A percentile compares a stretch with the other conserved stretches of the same genome.
Evolutionary conservation across 257 asterid genomes (phyloP).

Genomic region (Solanum clarkiae): DNA sequence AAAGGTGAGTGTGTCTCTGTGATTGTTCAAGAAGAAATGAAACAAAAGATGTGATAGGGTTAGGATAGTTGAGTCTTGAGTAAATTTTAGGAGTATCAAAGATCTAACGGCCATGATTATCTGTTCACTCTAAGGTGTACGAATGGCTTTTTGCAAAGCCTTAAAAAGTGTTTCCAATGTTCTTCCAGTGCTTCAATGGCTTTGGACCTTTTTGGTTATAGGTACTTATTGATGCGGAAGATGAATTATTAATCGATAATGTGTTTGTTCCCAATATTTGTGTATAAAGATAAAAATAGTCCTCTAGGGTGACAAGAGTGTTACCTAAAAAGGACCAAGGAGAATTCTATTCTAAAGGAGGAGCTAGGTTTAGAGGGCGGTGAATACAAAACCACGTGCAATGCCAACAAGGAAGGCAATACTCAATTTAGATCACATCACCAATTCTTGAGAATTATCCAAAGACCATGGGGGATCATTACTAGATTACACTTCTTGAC

Average conservation of each 20-base stretch:
- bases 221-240: not conserved
- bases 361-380: not conserved
- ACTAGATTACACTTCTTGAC: not conserved
- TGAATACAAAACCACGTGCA: not conserved
- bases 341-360: not conserved
- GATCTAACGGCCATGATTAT: not conserved
- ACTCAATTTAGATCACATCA: not conserved
- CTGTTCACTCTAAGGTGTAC: not conserved
- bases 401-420: not conserved
- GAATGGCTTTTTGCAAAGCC: not conserved
- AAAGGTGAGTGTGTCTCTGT: not conserved
- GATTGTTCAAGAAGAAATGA: not conserved
- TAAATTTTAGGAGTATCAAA: not conserved
- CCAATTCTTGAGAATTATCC: not conserved
- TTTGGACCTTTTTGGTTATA: not conserved
- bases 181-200: not conserved
- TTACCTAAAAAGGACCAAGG: not conserved
- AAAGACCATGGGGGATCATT: not conserved
- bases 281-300: not conserved
- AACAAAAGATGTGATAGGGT: not conserved
- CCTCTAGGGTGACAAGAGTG: not conserved
- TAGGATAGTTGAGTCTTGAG: not conserved
- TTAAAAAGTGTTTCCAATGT: not conserved
- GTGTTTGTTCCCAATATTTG: not conserved
- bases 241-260: not conserved